phyloP scores from a whole-genome alignment of 2,329 filamentous ascomycete species.

The Colletotrichum chlorophyti region DNA sequence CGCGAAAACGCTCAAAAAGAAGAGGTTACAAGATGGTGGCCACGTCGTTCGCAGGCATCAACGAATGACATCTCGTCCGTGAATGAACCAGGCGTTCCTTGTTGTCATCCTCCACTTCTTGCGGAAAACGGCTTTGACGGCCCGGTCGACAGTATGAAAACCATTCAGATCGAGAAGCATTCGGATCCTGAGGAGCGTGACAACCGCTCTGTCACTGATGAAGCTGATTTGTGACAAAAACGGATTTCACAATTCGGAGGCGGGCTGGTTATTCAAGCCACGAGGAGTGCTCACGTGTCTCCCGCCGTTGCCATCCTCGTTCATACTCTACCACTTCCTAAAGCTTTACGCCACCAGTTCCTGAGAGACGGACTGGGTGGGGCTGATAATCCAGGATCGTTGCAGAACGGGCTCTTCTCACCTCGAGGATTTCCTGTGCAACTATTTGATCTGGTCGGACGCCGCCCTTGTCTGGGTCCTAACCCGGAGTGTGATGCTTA shows the following conservation, averaged over 20 bases:
- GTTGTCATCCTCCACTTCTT: neutral
- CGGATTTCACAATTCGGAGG: constrained; percentile 27
- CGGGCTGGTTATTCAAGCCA: constrained; percentile 31
- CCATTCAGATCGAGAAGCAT: constrained; percentile 36
- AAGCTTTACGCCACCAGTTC: constrained; percentile 60
- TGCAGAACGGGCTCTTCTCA: constrained; percentile 48
- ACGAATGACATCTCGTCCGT: no score
- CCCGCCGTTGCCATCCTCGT: constrained; percentile 30
- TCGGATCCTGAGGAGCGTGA: constrained; percentile 36
- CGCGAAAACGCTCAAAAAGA: no score
- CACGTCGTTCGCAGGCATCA: no score
- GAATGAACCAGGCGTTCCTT: no score
- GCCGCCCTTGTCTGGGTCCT: constrained; percentile 43
- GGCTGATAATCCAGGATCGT: no score
- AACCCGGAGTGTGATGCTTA: constrained; percentile 49
- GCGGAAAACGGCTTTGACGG: neutral
- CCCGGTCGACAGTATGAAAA: constrained; percentile 12
- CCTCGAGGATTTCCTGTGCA: constrained; percentile 30
- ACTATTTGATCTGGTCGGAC: constrained; percentile 47
- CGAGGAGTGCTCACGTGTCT: constrained; percentile 29
- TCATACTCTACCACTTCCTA: constrained; percentile 40
- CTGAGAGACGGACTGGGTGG: constrained; percentile 52
- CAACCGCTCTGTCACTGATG: constrained; percentile 24
- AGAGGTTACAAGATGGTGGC: no score
- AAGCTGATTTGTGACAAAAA: constrained; percentile 2